Conservation (phyloP, 1,284 basidiomycete species). For the Ustilago nuda region DNA sequence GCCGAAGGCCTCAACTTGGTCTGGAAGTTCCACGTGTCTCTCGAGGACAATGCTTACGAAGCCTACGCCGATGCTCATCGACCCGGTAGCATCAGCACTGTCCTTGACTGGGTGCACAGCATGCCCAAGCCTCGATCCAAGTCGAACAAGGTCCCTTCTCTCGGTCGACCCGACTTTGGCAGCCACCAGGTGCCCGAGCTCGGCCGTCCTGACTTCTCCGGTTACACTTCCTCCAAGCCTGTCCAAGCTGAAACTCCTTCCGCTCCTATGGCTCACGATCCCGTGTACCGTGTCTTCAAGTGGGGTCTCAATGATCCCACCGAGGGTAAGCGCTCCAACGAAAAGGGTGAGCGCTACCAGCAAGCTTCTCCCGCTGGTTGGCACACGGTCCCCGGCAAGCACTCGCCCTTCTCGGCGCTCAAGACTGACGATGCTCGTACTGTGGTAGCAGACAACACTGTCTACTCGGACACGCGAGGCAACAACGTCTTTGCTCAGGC, state of each 20-base stretch:
- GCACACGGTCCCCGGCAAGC: slow-evolving; percentile 55
- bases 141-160: slow-evolving; percentile 14
- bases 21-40: slow-evolving; percentile 59
- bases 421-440: slow-evolving; percentile 23
- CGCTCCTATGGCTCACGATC: slow-evolving; percentile 33
- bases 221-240: slow-evolving; percentile 26
- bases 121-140: slow-evolving; percentile 40
- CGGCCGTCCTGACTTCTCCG: slow-evolving; percentile 51
- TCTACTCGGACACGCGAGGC: slow-evolving; percentile 57
- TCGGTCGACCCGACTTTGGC: slow-evolving; percentile 34
- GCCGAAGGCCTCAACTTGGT: slow-evolving; percentile 48
- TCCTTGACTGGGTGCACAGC: slow-evolving; percentile 59
- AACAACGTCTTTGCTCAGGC: slow-evolving; percentile 63
- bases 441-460: slow-evolving; percentile 38
- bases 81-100: slow-evolving; percentile 52
- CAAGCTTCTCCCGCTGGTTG: slow-evolving; percentile 55
- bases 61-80: slow-evolving; percentile 56
- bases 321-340: slow-evolving; percentile 56
- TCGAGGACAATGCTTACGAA: slow-evolving; percentile 61
- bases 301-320: slow-evolving; percentile 63
- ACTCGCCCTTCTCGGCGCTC: slow-evolving; percentile 40
- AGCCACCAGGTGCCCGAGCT: slow-evolving; percentile 39
- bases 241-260: slow-evolving; percentile 11
- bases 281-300: slow-evolving; percentile 56
- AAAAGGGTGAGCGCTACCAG: slow-evolving; percentile 45